phyloP scores from a whole-genome alignment of 495 filamentous ascomycete species.

The Clavariopsis aquatica region DNA sequence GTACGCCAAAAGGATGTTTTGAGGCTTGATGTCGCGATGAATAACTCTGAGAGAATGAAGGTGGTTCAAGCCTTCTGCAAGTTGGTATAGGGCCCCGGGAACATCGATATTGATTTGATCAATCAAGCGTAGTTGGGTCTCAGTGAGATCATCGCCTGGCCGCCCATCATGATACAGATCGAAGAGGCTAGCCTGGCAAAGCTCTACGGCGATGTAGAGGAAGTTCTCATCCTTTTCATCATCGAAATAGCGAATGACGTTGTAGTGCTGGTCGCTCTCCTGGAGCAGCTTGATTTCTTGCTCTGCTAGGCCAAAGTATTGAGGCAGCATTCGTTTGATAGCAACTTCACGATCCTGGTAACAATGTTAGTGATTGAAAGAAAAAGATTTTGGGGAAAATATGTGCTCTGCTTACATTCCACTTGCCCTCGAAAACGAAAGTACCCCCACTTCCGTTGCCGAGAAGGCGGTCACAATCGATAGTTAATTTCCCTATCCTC shows the following conservation, averaged over 20 bases:
- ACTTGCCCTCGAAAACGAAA: conserved; percentile 47
- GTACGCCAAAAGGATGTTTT: conserved; percentile 82
- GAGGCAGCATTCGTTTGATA: conserved; percentile 92
- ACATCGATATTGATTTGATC: conserved; percentile 55
- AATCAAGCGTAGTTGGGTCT: conserved; percentile 51
- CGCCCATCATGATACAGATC: conserved; percentile 68
- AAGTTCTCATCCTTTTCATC: conserved; percentile 88
- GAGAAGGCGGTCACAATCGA: conserved; percentile 45
- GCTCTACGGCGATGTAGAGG: conserved; percentile 91
- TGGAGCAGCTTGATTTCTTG: conserved; percentile 88
- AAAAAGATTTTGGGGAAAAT: not conserved
- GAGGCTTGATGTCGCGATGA: conserved; percentile 94
- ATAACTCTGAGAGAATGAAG: conserved; percentile 92
- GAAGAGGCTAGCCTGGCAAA: conserved; percentile 91
- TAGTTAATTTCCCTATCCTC: conserved; percentile 46
- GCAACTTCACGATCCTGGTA: conserved; percentile 80
- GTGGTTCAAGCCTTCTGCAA: conserved; percentile 82
- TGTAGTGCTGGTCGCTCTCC: conserved; percentile 92
- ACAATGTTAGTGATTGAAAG: not conserved
- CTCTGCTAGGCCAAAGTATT: conserved; percentile 92
- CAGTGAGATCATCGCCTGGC: conserved; percentile 33
- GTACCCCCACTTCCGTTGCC: conserved; percentile 50
- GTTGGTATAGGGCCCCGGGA: conserved; percentile 74
- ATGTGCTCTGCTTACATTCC: conserved; percentile 38
- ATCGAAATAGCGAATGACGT: conserved; percentile 94